These are phyloP conservation scores for Ophiocordyceps polyrhachis-furcata DNA, from an alignment of 2,329 filamentous ascomycete genomes.

Conservation along the genomic window DNA sequence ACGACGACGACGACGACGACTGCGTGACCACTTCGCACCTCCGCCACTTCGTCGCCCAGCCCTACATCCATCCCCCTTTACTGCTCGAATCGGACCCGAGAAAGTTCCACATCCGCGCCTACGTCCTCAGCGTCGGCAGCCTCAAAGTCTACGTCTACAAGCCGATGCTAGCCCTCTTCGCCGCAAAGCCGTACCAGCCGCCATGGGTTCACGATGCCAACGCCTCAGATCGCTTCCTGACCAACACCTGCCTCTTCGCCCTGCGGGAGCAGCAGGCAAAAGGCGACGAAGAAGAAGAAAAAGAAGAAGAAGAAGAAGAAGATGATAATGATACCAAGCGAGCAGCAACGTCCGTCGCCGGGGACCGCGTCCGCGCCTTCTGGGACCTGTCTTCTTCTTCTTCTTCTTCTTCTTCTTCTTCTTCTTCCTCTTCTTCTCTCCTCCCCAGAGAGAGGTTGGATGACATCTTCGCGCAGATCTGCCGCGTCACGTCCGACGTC, in stretches of 20 bases:
- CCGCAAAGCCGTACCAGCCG: conserved; percentile 49
- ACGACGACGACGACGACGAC: conserved; percentile 26
- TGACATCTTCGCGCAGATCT: conserved; percentile 56
- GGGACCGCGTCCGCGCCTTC: conserved; percentile 52
- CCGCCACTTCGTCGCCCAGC: conserved; percentile 88
- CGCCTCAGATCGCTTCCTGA: conserved; percentile 59
- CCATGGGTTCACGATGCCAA: conserved; percentile 34
- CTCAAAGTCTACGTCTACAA: conserved; percentile 73
- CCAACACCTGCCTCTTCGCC: conserved; percentile 75
- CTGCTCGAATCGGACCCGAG: conserved; percentile 42
- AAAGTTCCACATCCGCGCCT: conserved; percentile 92
- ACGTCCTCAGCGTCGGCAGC: conserved; percentile 65
- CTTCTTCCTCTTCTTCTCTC: too few species aligned
- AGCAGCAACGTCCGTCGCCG: background rate
- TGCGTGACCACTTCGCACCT: conserved; percentile 73
- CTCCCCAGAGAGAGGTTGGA: conserved; percentile 33
- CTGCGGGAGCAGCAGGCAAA: too few species aligned
- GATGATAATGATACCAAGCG: conserved; percentile 17
- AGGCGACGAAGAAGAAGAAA: too few species aligned
- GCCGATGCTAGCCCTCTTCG: conserved; percentile 87
- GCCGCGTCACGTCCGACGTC: conserved; percentile 49
- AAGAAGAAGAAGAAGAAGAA: too few species aligned
- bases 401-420: too few species aligned
- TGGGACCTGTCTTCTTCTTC: conserved; percentile 56
- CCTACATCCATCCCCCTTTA: conserved; percentile 80